Conservation (phyloP, 23 red algal species). For the Cyanidioschyzon merolae region DNA sequence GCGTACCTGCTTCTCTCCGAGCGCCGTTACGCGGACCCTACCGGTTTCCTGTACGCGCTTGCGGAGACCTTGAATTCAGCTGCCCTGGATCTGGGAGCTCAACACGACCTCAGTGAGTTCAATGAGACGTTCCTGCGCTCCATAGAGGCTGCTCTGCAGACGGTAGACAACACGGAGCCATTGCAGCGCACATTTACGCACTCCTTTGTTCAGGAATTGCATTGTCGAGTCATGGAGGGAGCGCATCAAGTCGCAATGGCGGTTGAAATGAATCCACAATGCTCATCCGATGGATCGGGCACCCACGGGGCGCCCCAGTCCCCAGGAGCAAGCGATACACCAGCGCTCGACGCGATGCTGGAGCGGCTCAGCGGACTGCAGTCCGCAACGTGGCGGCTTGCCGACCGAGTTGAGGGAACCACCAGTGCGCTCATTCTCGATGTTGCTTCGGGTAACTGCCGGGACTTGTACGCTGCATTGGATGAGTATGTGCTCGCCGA, state of each 20-base stretch:
- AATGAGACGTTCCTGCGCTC: slow-evolving; percentile 77
- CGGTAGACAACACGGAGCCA: background rate
- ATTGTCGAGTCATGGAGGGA: background rate
- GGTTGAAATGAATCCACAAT: background rate
- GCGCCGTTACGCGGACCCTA: slow-evolving; percentile 56
- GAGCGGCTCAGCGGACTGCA: background rate
- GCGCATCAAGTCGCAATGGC: background rate
- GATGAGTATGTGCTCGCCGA: slow-evolving; percentile 3
- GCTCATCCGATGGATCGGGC: background rate
- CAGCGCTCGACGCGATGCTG: background rate
- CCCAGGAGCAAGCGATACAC: background rate
- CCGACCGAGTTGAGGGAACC: background rate
- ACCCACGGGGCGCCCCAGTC: background rate
- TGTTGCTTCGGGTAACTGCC: background rate
- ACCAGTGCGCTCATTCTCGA: slow-evolving; percentile 9
- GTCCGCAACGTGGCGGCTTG: background rate
- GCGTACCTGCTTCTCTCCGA: slow-evolving; percentile 63
- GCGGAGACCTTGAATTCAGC: slow-evolving; percentile 29
- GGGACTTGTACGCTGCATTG: background rate
- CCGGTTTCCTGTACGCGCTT: slow-evolving; percentile 42
- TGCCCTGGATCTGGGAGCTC: slow-evolving; percentile 59
- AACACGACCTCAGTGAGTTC: slow-evolving; percentile 90
- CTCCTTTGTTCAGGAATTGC: slow-evolving; percentile 1
- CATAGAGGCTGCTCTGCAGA: slow-evolving; percentile 49
- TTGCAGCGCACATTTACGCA: slow-evolving; percentile 3